These are phyloP conservation scores for Achaetomium macrosporum DNA, from an alignment of 2,329 filamentous ascomycete species.

Conservation along the genomic window DNA sequence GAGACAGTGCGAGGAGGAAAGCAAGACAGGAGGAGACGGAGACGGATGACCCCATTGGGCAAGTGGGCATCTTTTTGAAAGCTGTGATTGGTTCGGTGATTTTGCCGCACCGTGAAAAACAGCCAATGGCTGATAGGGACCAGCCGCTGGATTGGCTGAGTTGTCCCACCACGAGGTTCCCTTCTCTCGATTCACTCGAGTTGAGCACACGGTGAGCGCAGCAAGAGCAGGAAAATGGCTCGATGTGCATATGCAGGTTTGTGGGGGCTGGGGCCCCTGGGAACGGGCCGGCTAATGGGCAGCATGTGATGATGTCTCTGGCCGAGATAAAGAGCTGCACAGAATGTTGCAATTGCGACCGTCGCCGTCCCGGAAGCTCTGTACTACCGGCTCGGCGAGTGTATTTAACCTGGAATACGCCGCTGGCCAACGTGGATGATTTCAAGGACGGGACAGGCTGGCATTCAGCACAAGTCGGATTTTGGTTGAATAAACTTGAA, in stretches of 20 bases:
- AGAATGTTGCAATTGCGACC: background rate
- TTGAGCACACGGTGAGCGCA: no score
- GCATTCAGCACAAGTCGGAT: no score
- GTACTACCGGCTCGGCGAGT: no score
- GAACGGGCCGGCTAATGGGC: constrained; percentile 7
- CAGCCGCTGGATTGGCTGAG: constrained; percentile 7
- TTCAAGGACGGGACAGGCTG: no score
- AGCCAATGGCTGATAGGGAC: constrained; percentile 7
- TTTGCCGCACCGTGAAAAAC: background rate
- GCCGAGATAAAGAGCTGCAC: background rate
- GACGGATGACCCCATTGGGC: background rate
- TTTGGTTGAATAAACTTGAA: no score
- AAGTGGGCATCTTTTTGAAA: background rate
- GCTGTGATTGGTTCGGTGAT: background rate
- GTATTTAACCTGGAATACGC: no score
- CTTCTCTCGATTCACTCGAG: background rate
- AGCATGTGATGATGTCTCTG: background rate
- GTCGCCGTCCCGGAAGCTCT: background rate
- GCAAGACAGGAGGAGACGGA: background rate
- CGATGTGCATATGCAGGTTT: constrained; percentile 19
- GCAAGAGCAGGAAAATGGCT: background rate
- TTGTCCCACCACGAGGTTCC: background rate
- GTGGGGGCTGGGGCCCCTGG: constrained; percentile 14
- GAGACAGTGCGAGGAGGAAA: background rate
- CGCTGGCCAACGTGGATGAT: no score